phyloP scores from a whole-genome alignment of 169 alveolate species.

The Cryptosporidium baileyi region DNA sequence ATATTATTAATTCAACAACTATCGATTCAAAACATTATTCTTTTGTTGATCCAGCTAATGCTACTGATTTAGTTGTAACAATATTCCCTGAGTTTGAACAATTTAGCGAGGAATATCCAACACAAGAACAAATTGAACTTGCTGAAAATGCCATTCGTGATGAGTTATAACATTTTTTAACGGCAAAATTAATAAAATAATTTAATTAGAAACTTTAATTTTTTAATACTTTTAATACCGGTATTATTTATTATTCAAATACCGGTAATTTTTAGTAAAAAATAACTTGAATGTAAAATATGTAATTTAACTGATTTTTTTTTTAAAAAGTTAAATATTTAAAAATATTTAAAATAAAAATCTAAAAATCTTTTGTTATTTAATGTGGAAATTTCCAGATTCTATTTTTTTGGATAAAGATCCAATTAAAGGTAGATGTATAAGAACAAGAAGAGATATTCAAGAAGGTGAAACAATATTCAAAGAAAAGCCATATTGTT shows the following conservation, averaged over 20 bases:
- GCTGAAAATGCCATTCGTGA: constrained; percentile 13
- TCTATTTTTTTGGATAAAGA: neutral
- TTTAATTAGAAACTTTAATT: neutral
- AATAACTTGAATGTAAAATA: too few relatives aligned
- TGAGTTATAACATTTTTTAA: too few relatives aligned
- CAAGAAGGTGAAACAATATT: constrained; percentile 7
- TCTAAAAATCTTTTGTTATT: too few relatives aligned
- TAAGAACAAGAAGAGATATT: constrained; percentile 20
- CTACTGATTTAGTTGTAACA: constrained; percentile 39
- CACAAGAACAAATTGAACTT: constrained; percentile 35
- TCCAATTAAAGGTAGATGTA: constrained; percentile 22
- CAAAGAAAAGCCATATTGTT: constrained; percentile 12
- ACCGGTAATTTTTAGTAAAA: too few relatives aligned
- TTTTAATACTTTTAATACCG: too few relatives aligned
- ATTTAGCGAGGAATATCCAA: constrained; percentile 46
- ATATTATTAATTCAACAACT: constrained; percentile 33
- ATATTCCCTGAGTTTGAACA: constrained; percentile 58
- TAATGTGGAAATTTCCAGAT: constrained; percentile 46
- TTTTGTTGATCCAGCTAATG: constrained; percentile 42
- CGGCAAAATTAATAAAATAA: neutral
- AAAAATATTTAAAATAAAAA: too few relatives aligned
- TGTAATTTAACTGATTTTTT: neutral
- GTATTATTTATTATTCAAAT: too few relatives aligned
- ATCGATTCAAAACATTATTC: neutral
- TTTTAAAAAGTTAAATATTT: neutral